These are phyloP conservation scores for Nakataea oryzae DNA, from an alignment of 2,329 filamentous ascomycete species.

Conservation along the genomic window DNA sequence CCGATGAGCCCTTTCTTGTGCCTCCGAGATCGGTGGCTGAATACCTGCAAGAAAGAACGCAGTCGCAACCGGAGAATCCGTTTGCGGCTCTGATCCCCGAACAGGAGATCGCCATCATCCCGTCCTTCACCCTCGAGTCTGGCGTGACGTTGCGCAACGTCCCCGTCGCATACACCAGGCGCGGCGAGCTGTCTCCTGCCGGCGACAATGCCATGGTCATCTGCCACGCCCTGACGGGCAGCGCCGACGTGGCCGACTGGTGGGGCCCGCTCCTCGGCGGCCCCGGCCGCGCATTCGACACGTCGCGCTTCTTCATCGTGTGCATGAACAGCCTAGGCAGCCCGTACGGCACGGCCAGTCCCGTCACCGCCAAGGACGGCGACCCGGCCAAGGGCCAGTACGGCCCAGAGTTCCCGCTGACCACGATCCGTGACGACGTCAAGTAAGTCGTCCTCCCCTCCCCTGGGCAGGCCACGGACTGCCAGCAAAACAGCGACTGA, in stretches of 20 bases:
- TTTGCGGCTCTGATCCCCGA: constrained; percentile 79
- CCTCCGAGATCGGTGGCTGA: constrained; percentile 40
- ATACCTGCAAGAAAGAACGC: constrained; percentile 55
- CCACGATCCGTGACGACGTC: constrained; percentile 91
- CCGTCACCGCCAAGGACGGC: constrained; percentile 80
- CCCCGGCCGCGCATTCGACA: constrained; percentile 69
- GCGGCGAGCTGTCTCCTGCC: constrained; percentile 47
- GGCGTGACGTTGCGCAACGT: constrained; percentile 74
- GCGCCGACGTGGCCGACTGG: constrained; percentile 78
- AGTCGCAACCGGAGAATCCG: constrained; percentile 78
- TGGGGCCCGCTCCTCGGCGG: constrained; percentile 77
- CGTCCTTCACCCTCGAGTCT: constrained; percentile 86
- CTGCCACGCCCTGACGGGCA: constrained; percentile 78
- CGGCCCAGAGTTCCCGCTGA: constrained; percentile 91
- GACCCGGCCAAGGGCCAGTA: constrained; percentile 66
- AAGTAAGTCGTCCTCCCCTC: constrained; percentile 45
- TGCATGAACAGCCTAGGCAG: constrained; percentile 81
- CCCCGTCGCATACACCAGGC: constrained; percentile 57
- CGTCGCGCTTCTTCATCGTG: constrained; percentile 72
- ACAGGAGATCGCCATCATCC: constrained; percentile 77
- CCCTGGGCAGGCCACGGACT: no score
- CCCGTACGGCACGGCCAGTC: constrained; percentile 79
- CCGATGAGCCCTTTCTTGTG: neutral
- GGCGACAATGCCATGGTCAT: constrained; percentile 63
- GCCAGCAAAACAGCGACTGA: neutral